Evolutionary conservation across 805 yeast species (phyloP).

Genomic region (Starmera pachycereana): DNA sequence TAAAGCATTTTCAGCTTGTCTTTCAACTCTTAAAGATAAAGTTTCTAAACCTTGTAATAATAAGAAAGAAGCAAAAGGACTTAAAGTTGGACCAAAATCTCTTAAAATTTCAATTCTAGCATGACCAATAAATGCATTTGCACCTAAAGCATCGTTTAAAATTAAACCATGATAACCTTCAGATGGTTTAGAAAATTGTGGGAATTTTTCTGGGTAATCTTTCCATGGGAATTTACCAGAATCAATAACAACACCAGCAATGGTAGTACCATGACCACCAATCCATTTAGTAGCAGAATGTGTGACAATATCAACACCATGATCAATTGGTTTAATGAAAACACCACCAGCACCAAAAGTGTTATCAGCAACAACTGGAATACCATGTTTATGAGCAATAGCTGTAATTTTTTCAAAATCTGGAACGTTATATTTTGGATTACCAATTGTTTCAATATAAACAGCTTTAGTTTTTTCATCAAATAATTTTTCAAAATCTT

Average conservation of each 20-base stretch:
- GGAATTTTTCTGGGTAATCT: conserved; percentile 76
- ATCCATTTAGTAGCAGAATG: conserved; percentile 98
- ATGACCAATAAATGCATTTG: conserved; percentile 68
- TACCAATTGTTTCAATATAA: conserved; percentile 84
- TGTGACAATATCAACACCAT: conserved; percentile 85
- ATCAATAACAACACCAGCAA: conserved; percentile 86
- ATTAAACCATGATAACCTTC: conserved; percentile 90
- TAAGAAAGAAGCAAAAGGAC: conserved; percentile 83
- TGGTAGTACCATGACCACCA: conserved; percentile 93
- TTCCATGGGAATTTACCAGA: conserved; percentile 91
- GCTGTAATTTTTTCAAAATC: conserved; percentile 71
- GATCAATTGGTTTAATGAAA: conserved; percentile 72
- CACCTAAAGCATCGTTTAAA: conserved; percentile 73
- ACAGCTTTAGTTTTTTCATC: conserved; percentile 86
- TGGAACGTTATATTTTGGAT: conserved; percentile 88
- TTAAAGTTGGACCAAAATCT: conserved; percentile 84
- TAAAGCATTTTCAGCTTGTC: conserved; percentile 79
- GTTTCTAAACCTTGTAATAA: conserved; percentile 91
- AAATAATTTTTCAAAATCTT: conserved; percentile 58
- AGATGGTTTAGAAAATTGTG: conserved; percentile 84
- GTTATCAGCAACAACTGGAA: conserved; percentile 89
- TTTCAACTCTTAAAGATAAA: conserved; percentile 83
- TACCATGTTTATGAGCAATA: conserved; percentile 76
- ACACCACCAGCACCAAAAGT: conserved; percentile 97
- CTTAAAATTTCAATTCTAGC: conserved; percentile 78